phyloP scores from a whole-genome alignment of 495 filamentous ascomycete genomes.

The Ascodesmis nigricans region DNA sequence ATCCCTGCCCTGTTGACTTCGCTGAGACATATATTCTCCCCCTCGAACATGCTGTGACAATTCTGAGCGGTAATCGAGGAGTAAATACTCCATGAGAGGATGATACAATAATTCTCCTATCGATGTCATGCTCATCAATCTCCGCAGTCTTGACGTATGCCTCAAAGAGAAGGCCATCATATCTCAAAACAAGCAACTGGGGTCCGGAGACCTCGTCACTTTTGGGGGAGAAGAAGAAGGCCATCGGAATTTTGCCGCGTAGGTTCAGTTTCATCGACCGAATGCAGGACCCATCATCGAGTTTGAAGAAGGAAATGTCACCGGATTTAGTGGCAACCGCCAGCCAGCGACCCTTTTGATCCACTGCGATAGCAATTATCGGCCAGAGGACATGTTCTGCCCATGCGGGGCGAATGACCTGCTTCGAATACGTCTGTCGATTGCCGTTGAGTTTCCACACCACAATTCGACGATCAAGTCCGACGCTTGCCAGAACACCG shows the following conservation, averaged over 20 bases:
- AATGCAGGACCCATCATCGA: conserved; percentile 31
- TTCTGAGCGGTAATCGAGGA: conserved; percentile 17
- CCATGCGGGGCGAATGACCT: conserved; percentile 17
- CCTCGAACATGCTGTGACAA: conserved; percentile 18
- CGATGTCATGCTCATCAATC: conserved; percentile 11
- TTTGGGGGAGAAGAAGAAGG: conserved; percentile 33
- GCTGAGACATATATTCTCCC: conserved; percentile 20
- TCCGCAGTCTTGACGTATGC: conserved; percentile 21
- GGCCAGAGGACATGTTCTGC: conserved; percentile 26
- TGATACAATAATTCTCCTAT: conserved; percentile 12
- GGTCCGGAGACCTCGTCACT: conserved; percentile 13
- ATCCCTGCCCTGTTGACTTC: conserved; percentile 15
- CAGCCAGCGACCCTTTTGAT: conserved; percentile 37
- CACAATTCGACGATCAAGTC: conserved; percentile 38
- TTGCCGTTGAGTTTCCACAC: conserved; percentile 33
- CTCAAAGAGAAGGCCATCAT: conserved; percentile 35
- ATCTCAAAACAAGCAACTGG: conserved; percentile 31
- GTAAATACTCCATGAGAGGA: conserved; percentile 22
- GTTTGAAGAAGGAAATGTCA: conserved; percentile 35
- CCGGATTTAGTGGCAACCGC: conserved; percentile 37
- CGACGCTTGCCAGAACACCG: conserved; percentile 42
- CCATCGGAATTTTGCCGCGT: conserved; percentile 30
- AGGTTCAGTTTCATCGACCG: conserved; percentile 28
- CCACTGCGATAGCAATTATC: conserved; percentile 35
- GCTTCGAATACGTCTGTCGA: conserved; percentile 13